Percentiles rank a stretch among this genome's conserved stretches.
phyloP scores from a whole-genome alignment of 371 early-diverging fungal genomes.

The Syncephalastrum monosporum region DNA sequence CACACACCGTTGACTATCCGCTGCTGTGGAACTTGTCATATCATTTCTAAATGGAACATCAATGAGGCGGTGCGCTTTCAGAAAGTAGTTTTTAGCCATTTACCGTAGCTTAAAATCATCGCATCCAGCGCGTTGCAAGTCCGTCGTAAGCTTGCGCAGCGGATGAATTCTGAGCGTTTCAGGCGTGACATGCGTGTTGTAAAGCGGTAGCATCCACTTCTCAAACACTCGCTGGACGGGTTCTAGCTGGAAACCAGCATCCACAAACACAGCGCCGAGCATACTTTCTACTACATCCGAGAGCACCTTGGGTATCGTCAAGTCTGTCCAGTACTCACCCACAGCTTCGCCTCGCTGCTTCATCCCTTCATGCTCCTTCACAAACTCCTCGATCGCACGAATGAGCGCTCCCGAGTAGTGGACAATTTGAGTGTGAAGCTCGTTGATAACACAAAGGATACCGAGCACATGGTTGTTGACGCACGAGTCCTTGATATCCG shows the following conservation, averaged over 20 bases:
- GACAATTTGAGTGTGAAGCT: conserved; percentile 65
- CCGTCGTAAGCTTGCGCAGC: conserved; percentile 35
- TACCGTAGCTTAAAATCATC: conserved; percentile 49
- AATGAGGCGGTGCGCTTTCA: background rate
- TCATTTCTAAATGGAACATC: conserved; percentile 30
- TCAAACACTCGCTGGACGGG: conserved; percentile 51
- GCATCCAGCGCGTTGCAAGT: conserved; percentile 49
- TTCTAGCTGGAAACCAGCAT: conserved; percentile 69
- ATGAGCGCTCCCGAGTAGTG: conserved; percentile 60
- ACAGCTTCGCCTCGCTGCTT: conserved; percentile 32
- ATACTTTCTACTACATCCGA: conserved; percentile 89
- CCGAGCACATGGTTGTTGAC: conserved; percentile 87
- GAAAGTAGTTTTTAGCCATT: background rate
- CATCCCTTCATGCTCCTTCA: conserved; percentile 37
- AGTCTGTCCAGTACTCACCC: conserved; percentile 71
- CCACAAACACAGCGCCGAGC: conserved; percentile 88
- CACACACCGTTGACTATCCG: conserved; percentile 43
- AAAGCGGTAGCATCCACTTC: conserved; percentile 51
- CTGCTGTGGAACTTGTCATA: conserved; percentile 26
- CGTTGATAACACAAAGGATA: conserved; percentile 61
- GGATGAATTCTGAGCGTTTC: conserved; percentile 57
- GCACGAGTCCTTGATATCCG: conserved; percentile 79
- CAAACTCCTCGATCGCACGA: conserved; percentile 49
- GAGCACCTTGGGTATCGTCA: conserved; percentile 82
- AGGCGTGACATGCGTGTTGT: conserved; percentile 54